Evolutionary conservation across 2,329 filamentous ascomycete genomes (phyloP), one percentile per base, ranked within the genome.

Genomic region (Cryphonectria nitschkei): DNA sequence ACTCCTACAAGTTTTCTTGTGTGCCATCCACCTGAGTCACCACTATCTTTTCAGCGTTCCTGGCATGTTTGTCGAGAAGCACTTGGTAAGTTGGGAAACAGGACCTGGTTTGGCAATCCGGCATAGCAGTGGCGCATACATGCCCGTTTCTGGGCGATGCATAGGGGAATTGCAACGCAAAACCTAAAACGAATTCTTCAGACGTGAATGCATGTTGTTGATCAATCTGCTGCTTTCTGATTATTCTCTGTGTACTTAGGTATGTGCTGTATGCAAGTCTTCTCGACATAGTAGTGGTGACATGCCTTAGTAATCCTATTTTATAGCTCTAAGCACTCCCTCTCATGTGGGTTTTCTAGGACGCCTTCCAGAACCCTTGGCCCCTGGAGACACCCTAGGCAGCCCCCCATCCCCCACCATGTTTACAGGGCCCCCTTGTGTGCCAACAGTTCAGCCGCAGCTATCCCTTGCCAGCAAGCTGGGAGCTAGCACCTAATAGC

Each of bases 391-490:
- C 46, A 50, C 26, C 6, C 37, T 39, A 39, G 37, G 9, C 37
- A 39, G 9, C 37, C 26, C 29, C 58, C 56, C 37, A 34, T 8
- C 58, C 39, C 34, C 62, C 62, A 46, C 64, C 64, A 46, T 41
- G 46, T 29, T 32, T 6, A n/a, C 46, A 50, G 46, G 46, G 5
- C 16, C 26, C 63, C 22, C 16, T 64, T 64, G n/a, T 26, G 39
- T 34, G 19, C 39, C 39, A n/a, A 13, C 39, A 6, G 22, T 29
- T 65, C 43, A 52, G 63, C 63, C 63, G 43, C 63, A 65, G 13
- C 61, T 26, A 64, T 65, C 63, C 63, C 63, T 65, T 65, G 63
- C 63, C 63, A 52, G 29, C 63, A 65, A 43, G 41, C 43, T 52
- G 39, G 39, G 39, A 43, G 43, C 62, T 64, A 37, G 62, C 52